Evolutionary conservation across 257 asterid species (phyloP), one percentile per base, ranked within the genome.

Genomic region (Osmanthus fragrans): DNA sequence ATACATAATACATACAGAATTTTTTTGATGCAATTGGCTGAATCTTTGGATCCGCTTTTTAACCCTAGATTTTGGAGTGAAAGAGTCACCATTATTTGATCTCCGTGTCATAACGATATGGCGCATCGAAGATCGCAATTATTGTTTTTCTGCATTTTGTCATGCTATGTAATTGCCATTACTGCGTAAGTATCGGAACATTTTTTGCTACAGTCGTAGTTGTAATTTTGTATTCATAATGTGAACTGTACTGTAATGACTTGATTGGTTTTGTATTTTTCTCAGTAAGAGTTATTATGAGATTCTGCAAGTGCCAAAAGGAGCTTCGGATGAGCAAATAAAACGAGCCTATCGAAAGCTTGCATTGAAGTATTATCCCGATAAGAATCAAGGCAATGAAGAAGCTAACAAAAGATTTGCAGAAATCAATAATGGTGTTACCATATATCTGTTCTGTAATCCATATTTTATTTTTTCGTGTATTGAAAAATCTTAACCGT

Each of bases 241-340:
- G 33, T 45, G 74, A 10, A 49, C 25, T 42, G 49, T 42, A 42
- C 16, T 42, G 15, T 42, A 42, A 42, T 42, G 4, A 3, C 5
- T 13, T 13, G 19, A 45, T 45, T 45, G 51, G 13, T 45, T 39
- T 45, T 78, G 79, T 49, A 4, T 65, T 64, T 58, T 23, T 69
- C 65, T 25, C 93, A 92, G 97, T 84, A 92, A 92, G 91, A 94
- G 91, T 82, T 92, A 89, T 81, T 92, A 94, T 76, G 97, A 94
- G 78, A 82, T 92, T 71, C 87, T 94, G 25, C 96, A 94, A 86
- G 91, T 92, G 66, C 86, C 89, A 10, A 90, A 77, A 83, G 88
- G 96, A 51, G 98, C 98, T 73, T 78, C 98, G n/a, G 98, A 94
- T 21, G 98, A 94, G 7, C 97, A 94, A 83, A 94, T 94, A 71